Evolutionary conservation across 805 yeast species (phyloP).

Genomic region (Candida silvatica): DNA sequence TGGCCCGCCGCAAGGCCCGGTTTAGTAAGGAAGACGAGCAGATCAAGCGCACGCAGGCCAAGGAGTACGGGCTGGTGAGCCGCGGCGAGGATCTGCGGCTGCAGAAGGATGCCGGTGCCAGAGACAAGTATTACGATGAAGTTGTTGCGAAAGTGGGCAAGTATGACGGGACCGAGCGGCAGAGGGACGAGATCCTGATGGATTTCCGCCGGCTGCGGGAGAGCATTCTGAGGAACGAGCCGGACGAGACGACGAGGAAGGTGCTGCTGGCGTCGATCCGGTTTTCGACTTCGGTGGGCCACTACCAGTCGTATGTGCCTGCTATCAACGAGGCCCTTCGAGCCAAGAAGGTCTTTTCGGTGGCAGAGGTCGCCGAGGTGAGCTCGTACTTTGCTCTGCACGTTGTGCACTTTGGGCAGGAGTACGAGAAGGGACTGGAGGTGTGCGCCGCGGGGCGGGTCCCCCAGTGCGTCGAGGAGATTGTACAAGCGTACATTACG

Average conservation of each 20-base stretch:
- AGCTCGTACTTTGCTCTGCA: slow-evolving; percentile 37
- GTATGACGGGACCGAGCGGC: slow-evolving; percentile 1
- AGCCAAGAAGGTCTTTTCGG: slow-evolving; percentile 9
- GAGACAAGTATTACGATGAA: slow-evolving; percentile 30
- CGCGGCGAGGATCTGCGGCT: slow-evolving; percentile 49
- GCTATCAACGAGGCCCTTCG: slow-evolving; percentile 35
- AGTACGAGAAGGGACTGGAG: slow-evolving; percentile 24
- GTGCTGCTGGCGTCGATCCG: slow-evolving; percentile 42
- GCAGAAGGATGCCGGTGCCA: slow-evolving; percentile 32
- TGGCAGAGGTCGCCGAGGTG: slow-evolving; percentile 30
- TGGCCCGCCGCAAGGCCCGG: slow-evolving; percentile 24
- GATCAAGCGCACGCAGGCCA: slow-evolving; percentile 10
- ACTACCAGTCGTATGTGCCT: slow-evolving; percentile 48
- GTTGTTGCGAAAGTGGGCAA: slow-evolving; percentile 22
- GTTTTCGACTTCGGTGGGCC: slow-evolving; percentile 35
- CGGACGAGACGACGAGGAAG: slow-evolving; percentile 28
- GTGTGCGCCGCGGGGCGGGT: background rate
- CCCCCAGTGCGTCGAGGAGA: no score
- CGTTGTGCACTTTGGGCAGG: slow-evolving; percentile 30
- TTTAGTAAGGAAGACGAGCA: slow-evolving; percentile 21
- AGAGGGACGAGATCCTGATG: slow-evolving; percentile 26
- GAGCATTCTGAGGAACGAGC: slow-evolving; percentile 33
- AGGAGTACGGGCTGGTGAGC: slow-evolving; percentile 46
- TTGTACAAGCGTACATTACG: no score
- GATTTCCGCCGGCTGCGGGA: slow-evolving; percentile 46